These are phyloP conservation scores for Trichomonas tenax DNA, from an alignment of 208 protist genomes.

Conservation along the genomic window DNA sequence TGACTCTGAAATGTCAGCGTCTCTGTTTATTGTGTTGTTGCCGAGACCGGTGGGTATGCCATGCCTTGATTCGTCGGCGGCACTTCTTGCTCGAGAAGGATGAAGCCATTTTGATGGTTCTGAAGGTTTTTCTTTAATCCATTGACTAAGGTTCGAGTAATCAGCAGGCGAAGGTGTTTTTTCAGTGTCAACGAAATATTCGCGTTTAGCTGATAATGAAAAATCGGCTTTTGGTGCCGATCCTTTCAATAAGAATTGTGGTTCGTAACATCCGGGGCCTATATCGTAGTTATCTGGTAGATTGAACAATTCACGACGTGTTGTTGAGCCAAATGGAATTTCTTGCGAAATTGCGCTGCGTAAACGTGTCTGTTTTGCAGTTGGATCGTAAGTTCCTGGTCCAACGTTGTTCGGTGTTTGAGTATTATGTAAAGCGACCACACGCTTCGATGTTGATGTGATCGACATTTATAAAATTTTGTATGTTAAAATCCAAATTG, in stretches of 20 bases:
- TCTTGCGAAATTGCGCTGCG: background rate
- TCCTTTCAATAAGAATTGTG: background rate
- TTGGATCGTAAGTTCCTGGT: background rate
- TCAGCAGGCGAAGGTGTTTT: background rate
- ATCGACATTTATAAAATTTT: background rate
- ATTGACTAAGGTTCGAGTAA: background rate
- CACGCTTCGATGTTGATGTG: background rate
- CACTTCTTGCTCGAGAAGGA: background rate
- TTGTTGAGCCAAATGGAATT: slow-evolving; percentile 16
- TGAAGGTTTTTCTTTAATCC: background rate
- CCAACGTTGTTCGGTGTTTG: background rate
- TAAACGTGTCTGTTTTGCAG: background rate
- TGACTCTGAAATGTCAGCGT: background rate
- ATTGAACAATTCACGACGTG: background rate
- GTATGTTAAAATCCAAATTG: too few species aligned
- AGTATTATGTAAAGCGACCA: background rate
- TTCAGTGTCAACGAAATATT: background rate
- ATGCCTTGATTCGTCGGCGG: background rate
- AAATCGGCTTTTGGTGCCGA: background rate
- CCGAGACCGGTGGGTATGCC: background rate
- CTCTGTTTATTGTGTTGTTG: background rate
- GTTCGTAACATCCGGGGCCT: background rate
- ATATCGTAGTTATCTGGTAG: background rate
- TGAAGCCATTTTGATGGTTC: background rate
- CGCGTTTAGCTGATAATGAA: background rate